Evolutionary conservation across 225 moss, liverwort and hornwort species (phyloP).

Genomic region (Climacium dendroides): DNA sequence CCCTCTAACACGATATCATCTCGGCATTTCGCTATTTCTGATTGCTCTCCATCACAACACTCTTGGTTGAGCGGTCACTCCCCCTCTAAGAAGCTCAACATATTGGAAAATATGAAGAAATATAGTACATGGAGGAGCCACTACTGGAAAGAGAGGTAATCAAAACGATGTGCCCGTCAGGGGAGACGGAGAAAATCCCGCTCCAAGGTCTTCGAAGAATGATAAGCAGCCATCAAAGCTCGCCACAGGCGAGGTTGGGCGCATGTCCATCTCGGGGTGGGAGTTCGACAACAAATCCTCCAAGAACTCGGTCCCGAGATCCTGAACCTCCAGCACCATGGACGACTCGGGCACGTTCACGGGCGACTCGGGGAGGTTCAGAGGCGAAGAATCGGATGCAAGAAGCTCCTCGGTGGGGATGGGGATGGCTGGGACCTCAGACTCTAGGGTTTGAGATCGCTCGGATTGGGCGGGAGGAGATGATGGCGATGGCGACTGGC

Average conservation of each 20-base stretch:
- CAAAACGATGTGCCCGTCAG: background rate
- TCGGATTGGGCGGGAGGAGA: background rate
- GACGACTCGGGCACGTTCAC: background rate
- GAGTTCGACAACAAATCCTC: constrained; percentile 32
- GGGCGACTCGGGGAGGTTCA: background rate
- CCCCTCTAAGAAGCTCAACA: background rate
- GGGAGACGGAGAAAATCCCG: background rate
- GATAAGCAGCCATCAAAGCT: constrained; percentile 14
- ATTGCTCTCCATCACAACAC: background rate
- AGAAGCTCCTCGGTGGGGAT: background rate
- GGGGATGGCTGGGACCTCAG: background rate
- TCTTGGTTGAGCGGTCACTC: background rate
- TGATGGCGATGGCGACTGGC: background rate
- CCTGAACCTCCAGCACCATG: constrained; percentile 23
- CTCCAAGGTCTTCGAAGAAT: constrained; percentile 3
- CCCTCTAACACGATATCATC: background rate
- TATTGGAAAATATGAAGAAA: background rate
- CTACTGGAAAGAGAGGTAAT: background rate
- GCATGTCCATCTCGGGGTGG: background rate
- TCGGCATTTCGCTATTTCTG: background rate
- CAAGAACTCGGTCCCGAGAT: constrained; percentile 23
- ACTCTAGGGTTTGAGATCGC: background rate
- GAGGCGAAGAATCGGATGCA: background rate
- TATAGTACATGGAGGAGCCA: constrained; percentile 6
- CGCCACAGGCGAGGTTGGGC: background rate